Evolutionary conservation across 2,329 filamentous ascomycete genomes (phyloP).

Genomic region (Hypoxylon sp.): DNA sequence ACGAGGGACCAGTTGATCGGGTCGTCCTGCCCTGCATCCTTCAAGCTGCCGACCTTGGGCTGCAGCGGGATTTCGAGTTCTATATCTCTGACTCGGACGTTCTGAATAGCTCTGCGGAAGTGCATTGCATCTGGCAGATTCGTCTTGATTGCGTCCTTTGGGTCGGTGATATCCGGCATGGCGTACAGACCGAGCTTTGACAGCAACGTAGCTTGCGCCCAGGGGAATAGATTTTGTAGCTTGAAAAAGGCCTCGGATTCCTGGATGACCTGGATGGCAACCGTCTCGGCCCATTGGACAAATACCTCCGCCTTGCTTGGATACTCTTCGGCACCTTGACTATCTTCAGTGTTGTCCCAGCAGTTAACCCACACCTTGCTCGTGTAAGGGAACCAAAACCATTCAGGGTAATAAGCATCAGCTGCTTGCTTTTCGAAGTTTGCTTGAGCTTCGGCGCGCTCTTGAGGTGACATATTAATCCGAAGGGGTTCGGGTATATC

Average conservation of each 20-base stretch:
- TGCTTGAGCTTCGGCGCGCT: constrained; percentile 30
- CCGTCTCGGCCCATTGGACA: constrained; percentile 50
- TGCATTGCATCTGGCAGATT: constrained; percentile 62
- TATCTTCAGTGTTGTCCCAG: constrained; percentile 59
- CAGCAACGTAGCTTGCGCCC: constrained; percentile 51
- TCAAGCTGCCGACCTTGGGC: constrained; percentile 44
- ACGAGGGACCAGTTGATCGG: constrained; percentile 58
- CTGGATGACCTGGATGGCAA: constrained; percentile 49
- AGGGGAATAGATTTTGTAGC: constrained; percentile 32
- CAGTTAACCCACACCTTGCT: constrained; percentile 63
- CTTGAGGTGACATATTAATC: constrained; percentile 24
- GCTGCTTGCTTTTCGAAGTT: constrained; percentile 54
- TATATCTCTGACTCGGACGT: constrained; percentile 62
- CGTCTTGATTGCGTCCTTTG: constrained; percentile 56
- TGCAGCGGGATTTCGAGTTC: constrained; percentile 63
- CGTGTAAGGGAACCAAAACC: constrained; percentile 67
- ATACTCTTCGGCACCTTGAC: constrained; percentile 55
- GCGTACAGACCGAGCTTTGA: constrained; percentile 55
- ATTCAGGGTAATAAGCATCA: constrained; percentile 63
- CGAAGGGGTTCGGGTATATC: constrained; percentile 59
- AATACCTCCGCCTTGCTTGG: constrained; percentile 55
- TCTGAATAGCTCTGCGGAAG: constrained; percentile 64
- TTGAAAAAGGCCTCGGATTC: constrained; percentile 28
- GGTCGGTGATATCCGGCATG: constrained; percentile 46
- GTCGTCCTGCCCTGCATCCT: constrained; percentile 50